Base-by-base conservation (phyloP, 108 stramenopile species). In the Mediolabrus comicus region DNA sequence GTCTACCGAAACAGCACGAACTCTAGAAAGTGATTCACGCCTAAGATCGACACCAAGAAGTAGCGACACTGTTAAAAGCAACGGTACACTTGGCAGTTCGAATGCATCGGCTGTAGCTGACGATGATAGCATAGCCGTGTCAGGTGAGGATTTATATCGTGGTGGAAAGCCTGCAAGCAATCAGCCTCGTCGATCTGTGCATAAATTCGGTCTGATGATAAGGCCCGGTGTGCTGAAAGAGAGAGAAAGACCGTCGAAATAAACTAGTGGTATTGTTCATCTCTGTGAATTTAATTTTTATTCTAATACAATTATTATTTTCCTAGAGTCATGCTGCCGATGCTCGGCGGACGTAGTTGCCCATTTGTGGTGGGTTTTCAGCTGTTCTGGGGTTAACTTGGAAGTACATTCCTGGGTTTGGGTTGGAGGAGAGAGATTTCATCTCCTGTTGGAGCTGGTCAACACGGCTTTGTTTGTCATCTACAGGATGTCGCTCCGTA, bases 161-260 rank as follows among this genome's bases (percentile, higher is more conserved):
- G 77, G 81, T 25, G 81, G 72, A 49, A 78, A 79, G 56, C 39
- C 64, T n/a, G 24, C 69, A 7, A 64, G 38, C 16, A 63, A 55
- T 68, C 67, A 79, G 51, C 81, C 74, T 32, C 72, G 81, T 64
- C 55, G 81, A 35, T 68, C 33, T 56, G 81, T 79, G 4, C 81
- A 74, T 22, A 82, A 82, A 49, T 69, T 54, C 51, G 77, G 81
- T 31, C 59, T 61, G 26, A 75, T 79, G 73, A 79, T 82, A 32
- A 51, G 81, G 53, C 72, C 74, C 2, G 81, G 76, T 32, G 58
- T 67, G 9, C 30, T 72, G 12, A 72, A 72, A 24, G 67, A 68
- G 46, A 24, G 46, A 49, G 46, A 49, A 9, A 49, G n/a, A 22
- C 46, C 46, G 46, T 49, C 46, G 22, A 49, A 24, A 22, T 49